These are phyloP conservation scores for Pichia sp. DNA, from an alignment of 1,139 yeast genomes.

Conservation along the genomic window DNA sequence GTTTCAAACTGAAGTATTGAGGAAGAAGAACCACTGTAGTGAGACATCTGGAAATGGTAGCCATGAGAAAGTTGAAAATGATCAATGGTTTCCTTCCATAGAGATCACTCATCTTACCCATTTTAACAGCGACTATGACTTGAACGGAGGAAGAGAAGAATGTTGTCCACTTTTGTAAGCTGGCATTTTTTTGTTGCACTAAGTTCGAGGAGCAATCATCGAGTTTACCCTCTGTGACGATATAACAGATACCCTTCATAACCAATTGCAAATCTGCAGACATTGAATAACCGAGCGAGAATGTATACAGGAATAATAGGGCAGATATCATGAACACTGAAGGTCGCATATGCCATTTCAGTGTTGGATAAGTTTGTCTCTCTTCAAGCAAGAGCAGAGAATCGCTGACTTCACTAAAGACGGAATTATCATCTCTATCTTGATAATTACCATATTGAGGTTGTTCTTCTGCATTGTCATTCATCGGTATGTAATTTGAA, in stretches of 20 bases:
- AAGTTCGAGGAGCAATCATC: conserved; percentile 16
- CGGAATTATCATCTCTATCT: conserved; percentile 1
- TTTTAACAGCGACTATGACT: conserved; percentile 37
- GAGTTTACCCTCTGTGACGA: conserved; percentile 4
- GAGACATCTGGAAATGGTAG: conserved; percentile 26
- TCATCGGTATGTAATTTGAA: background rate
- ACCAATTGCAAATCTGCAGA: conserved; percentile 22
- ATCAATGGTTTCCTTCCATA: conserved; percentile 52
- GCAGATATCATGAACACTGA: conserved; percentile 21
- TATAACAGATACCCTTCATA: conserved; percentile 19
- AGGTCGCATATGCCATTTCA: conserved; percentile 26
- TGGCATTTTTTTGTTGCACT: conserved; percentile 21
- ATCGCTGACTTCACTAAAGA: conserved; percentile 10
- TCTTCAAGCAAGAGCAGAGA: conserved; percentile 15
- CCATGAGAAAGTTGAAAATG: conserved; percentile 27
- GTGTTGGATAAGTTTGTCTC: conserved; percentile 15
- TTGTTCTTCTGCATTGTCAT: background rate
- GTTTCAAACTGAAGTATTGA: conserved; percentile 28
- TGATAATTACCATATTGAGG: background rate
- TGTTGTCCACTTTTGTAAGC: conserved; percentile 20
- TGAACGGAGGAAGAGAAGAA: conserved; percentile 19
- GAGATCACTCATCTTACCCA: conserved; percentile 59
- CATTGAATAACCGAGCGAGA: conserved; percentile 17
- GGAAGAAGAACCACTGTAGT: conserved; percentile 30
- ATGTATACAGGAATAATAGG: conserved; percentile 17